Conservation (phyloP, 768 basidiomycete genomes). For the Russula vinacea region DNA sequence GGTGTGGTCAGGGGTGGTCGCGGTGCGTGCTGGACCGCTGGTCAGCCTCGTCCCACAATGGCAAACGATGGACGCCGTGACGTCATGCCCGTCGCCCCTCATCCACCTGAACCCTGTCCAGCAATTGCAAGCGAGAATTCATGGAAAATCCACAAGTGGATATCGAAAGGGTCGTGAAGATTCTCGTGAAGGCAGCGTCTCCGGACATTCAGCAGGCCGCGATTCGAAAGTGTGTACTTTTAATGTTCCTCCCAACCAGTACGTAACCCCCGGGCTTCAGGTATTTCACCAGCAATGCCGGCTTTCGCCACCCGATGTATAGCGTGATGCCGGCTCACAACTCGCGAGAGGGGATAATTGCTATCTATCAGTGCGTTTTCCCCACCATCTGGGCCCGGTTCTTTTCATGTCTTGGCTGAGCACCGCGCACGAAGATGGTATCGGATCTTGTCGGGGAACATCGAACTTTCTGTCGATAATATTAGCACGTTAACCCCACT, state of each 20-base stretch:
- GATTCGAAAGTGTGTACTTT: slow-evolving; percentile 6
- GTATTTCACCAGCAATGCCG: slow-evolving; percentile 54
- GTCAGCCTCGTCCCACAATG: too few relatives aligned
- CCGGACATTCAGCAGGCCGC: slow-evolving; percentile 16
- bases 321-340: slow-evolving; percentile 45
- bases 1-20: too few relatives aligned
- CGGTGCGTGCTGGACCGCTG: too few relatives aligned
- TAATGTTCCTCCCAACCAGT: too few relatives aligned
- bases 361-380: slow-evolving; percentile 54
- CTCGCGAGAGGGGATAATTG: slow-evolving; percentile 54
- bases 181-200: slow-evolving; percentile 1
- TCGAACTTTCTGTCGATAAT: neutral
- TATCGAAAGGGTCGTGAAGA: slow-evolving; percentile 7
- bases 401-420: neutral
- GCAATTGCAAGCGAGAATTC: neutral
- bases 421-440: slow-evolving; percentile 3
- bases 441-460: neutral
- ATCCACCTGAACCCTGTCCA: neutral
- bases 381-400: neutral
- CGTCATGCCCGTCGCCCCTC: neutral
- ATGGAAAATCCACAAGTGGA: slow-evolving; percentile 11
- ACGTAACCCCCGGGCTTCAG: slow-evolving; percentile 29
- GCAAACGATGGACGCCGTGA: neutral
- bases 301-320: slow-evolving; percentile 59
- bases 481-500: slow-evolving; percentile 3